These are phyloP conservation scores for Thielaviopsis euricoi DNA, from an alignment of 2,329 filamentous ascomycete genomes.

Conservation along the genomic window DNA sequence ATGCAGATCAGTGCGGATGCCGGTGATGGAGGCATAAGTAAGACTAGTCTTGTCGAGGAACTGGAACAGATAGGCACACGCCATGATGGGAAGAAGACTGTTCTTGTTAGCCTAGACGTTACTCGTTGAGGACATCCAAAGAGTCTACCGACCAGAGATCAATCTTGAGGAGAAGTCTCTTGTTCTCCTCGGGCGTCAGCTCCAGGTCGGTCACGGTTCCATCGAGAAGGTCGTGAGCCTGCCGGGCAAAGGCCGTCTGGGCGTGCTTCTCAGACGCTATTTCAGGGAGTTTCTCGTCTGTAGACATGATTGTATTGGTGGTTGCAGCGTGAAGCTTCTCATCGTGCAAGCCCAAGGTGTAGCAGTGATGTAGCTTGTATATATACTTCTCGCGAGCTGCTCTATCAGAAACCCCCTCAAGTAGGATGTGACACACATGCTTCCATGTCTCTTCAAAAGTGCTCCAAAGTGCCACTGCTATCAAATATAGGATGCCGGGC, in stretches of 20 bases:
- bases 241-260: neutral
- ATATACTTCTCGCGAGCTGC: neutral
- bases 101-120: constrained; percentile 1
- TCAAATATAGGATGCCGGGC: too few relatives aligned
- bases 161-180: constrained; percentile 40
- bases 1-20: constrained; percentile 26
- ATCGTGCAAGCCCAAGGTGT: too few relatives aligned
- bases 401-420: too few relatives aligned
- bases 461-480: too few relatives aligned
- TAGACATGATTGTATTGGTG: constrained; percentile 2
- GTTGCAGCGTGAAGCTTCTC: too few relatives aligned
- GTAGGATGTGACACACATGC: too few relatives aligned
- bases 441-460: too few relatives aligned
- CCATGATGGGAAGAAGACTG: constrained; percentile 35
- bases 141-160: constrained; percentile 33
- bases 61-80: constrained; percentile 38
- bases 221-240: constrained; percentile 19
- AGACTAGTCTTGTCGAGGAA: constrained; percentile 44
- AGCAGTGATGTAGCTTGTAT: too few relatives aligned
- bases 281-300: constrained; percentile 1
- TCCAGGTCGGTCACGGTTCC: constrained; percentile 23
- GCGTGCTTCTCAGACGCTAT: neutral
- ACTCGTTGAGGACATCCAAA: too few relatives aligned
- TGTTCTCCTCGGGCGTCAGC: constrained; percentile 21
- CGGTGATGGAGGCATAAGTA: constrained; percentile 34